phyloP scores from a whole-genome alignment of 768 basidiomycete genomes.

The Agrocybe praecox region DNA sequence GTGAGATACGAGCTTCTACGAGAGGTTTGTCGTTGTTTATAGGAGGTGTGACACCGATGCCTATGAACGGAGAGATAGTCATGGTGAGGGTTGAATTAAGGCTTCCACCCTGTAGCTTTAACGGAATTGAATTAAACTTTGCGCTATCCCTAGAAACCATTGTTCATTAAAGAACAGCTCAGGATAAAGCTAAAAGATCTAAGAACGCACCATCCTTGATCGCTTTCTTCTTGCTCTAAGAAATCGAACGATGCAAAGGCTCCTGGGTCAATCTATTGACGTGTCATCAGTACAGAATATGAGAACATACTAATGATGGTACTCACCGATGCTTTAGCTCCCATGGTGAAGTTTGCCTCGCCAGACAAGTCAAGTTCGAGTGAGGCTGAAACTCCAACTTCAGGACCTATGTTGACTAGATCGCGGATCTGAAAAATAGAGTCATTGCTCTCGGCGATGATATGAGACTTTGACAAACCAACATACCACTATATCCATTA shows the following conservation, averaged over 20 bases:
- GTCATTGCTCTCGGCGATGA: not conserved
- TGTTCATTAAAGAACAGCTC: no score
- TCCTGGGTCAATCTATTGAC: not conserved
- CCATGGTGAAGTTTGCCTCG: not conserved
- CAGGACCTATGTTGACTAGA: conserved; percentile 1
- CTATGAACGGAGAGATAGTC: conserved; percentile 2
- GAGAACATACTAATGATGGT: not conserved
- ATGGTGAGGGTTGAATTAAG: not conserved
- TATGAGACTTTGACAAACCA: not conserved
- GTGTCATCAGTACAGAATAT: not conserved
- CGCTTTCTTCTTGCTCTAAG: not conserved
- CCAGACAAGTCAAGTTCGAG: not conserved
- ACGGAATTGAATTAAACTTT: not conserved
- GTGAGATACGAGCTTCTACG: not conserved
- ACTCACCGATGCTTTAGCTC: conserved; percentile 4
- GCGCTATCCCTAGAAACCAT: not conserved
- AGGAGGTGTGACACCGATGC: not conserved
- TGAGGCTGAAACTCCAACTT: conserved; percentile 1
- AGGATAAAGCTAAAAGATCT: not conserved
- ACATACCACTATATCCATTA: not conserved
- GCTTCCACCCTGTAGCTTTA: not conserved
- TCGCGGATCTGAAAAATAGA: not conserved
- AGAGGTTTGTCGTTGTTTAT: not conserved
- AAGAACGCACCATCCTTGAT: conserved; percentile 1
- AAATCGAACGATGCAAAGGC: not conserved